Evolutionary conservation across 1,139 yeast species (phyloP), one percentile per base, ranked within the genome.

Genomic region (Candida pseudoviswanathii): DNA sequence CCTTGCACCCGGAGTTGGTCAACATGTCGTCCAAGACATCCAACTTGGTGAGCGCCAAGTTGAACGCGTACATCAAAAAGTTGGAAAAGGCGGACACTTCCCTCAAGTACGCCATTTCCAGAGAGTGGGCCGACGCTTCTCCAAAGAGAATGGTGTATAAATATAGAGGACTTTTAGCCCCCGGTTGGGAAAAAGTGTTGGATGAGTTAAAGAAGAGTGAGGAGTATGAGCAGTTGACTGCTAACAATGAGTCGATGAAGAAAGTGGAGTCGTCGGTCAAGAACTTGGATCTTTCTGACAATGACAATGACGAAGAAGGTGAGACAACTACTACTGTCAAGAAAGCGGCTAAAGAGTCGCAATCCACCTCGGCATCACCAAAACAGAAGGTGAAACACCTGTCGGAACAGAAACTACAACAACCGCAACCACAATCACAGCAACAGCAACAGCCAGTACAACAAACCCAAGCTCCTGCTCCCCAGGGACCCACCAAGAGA

Each of bases 111-210:
- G 89, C 94, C 26, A 70, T 88, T 47, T 84, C 90, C 2, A 78
- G 96, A 68, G 94, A 87, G 65, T 88, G 96, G 96, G 92, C 94
- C 3, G 92, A 86, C 65, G 89, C 92, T 16, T 84, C 89, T 4
- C 96, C 96, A 43, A 85, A 88, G 61, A 78, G 96, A 71, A 88
- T 88, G 96, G 90, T 88, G 34, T 88, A 88, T 61, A 91, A 86
- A 44, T 88, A 87, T 66, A 81, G 94, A 60, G 96, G 95, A 36
- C 71, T 86, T 41, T 72, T 87, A 54, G 81, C 94, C 31, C 77
- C 82, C 16, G 91, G 86, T 62, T 87, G 85, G 67, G 86, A 85
- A 59, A 78, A 77, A 55, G 81, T 84, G 53, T 68, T 71, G 76
- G 77, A 74, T 48, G 61, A 57, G 49, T 72, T 68, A 50, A 72